These are phyloP conservation scores for Hypoxylon sp. DNA, from an alignment of 2,329 filamentous ascomycete species.

Conservation along the genomic window DNA sequence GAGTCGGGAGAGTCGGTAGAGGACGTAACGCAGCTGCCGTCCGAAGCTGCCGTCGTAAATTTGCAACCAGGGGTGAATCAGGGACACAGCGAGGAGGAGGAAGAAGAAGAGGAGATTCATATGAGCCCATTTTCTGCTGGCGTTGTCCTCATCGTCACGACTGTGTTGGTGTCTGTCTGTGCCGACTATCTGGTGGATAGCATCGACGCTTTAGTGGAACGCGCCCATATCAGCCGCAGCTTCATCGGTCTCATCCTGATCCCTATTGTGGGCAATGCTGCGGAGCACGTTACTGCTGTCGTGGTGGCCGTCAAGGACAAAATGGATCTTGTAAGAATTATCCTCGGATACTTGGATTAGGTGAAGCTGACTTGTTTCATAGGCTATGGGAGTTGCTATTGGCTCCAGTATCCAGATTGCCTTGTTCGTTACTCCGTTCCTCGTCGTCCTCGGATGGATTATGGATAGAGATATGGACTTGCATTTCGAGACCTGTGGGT, in stretches of 20 bases:
- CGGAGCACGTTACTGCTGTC: constrained; percentile 84
- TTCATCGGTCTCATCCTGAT: constrained; percentile 86
- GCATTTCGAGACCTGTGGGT: constrained; percentile 78
- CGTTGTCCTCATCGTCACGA: constrained; percentile 76
- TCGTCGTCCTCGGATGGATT: constrained; percentile 84
- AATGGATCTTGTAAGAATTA: constrained; percentile 68
- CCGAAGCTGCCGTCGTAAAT: constrained; percentile 37
- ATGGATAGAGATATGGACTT: constrained; percentile 80
- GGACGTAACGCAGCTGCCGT: constrained; percentile 37
- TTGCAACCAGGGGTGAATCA: constrained; percentile 39
- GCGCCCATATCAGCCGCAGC: constrained; percentile 79
- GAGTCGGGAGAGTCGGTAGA: constrained; percentile 55
- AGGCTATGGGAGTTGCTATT: constrained; percentile 83
- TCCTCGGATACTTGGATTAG: not conserved
- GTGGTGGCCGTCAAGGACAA: constrained; percentile 84
- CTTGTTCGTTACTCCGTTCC: constrained; percentile 81
- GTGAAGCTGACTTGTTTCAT: constrained; percentile 45
- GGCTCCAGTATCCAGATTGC: constrained; percentile 87
- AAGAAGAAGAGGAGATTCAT: constrained; percentile 58
- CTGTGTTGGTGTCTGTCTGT: constrained; percentile 77
- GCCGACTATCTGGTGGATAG: constrained; percentile 83
- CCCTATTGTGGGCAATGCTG: constrained; percentile 84
- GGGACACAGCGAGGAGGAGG: constrained; percentile 58
- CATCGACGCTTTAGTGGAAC: constrained; percentile 79
- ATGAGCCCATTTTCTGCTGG: constrained; percentile 74